Percentiles rank a stretch among this genome's conserved stretches.
Conservation (phyloP, 2,329 filamentous ascomycete genomes). For the Colletotrichum agaves region DNA sequence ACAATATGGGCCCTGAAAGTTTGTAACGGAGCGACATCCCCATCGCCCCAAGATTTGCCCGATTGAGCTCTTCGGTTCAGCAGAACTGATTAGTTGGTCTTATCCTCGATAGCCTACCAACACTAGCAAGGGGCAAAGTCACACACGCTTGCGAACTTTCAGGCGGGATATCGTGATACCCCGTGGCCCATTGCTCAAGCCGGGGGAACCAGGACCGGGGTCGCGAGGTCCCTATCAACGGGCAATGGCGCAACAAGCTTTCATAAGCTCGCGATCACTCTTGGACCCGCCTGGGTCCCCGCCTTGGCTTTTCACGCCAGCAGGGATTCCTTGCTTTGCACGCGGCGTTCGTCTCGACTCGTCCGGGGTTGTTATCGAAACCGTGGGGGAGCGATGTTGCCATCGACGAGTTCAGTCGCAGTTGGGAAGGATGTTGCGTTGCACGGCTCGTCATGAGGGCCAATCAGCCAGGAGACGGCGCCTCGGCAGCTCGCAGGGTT, state of each 20-base stretch:
- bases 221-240: background rate
- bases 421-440: background rate
- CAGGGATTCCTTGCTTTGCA: background rate
- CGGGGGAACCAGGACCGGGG: background rate
- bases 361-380: background rate
- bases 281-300: conserved; percentile 28
- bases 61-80: too few species aligned
- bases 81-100: too few species aligned
- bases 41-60: too few species aligned
- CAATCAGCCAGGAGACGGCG: background rate
- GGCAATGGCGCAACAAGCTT: conserved; percentile 35
- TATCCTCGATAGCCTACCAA: too few species aligned
- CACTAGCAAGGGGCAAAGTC: too few species aligned
- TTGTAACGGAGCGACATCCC: too few species aligned
- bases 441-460: background rate
- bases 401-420: background rate
- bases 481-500: background rate
- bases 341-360: background rate
- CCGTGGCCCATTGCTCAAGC: too few species aligned
- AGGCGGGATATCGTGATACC: too few species aligned
- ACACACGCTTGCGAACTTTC: too few species aligned
- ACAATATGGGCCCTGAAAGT: too few species aligned
- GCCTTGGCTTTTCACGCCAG: conserved; percentile 19
- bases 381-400: background rate
- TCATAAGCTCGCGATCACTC: conserved; percentile 29